phyloP scores from a whole-genome alignment of 2,329 filamentous ascomycete genomes.

The Parastagonospora nodorum region DNA sequence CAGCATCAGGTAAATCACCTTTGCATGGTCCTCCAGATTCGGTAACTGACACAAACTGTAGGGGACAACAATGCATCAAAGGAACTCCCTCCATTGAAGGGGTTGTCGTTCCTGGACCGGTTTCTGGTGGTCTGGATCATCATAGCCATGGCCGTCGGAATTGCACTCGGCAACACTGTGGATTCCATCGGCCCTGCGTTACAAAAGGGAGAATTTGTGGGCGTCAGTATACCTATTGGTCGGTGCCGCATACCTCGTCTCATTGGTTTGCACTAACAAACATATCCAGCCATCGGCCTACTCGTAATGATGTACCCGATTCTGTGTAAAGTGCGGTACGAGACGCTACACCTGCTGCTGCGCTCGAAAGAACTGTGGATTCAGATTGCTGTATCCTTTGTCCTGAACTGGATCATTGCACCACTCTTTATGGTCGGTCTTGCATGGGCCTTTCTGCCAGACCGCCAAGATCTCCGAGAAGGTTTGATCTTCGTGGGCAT shows the following conservation, averaged over 20 bases:
- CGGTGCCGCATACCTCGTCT: slow-evolving; percentile 22
- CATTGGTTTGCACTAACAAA: background rate
- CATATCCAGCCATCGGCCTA: slow-evolving; percentile 69
- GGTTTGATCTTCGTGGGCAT: slow-evolving; percentile 83
- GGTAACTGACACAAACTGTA: slow-evolving; percentile 3
- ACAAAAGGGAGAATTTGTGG: slow-evolving; percentile 73
- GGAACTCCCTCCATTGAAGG: slow-evolving; percentile 40
- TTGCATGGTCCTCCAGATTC: slow-evolving; percentile 1
- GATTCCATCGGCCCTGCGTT: slow-evolving; percentile 64
- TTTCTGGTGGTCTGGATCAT: slow-evolving; percentile 68
- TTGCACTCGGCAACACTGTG: slow-evolving; percentile 78
- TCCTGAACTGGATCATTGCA: slow-evolving; percentile 83
- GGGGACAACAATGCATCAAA: background rate
- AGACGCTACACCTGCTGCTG: slow-evolving; percentile 72
- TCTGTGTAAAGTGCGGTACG: slow-evolving; percentile 82
- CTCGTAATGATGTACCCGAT: slow-evolving; percentile 96
- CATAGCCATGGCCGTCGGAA: slow-evolving; percentile 76
- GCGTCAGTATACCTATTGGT: slow-evolving; percentile 71
- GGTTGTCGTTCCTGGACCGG: slow-evolving; percentile 51
- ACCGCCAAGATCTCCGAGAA: slow-evolving; percentile 55
- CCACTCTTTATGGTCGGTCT: slow-evolving; percentile 80
- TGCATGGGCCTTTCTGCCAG: slow-evolving; percentile 62
- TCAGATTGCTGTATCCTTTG: slow-evolving; percentile 76
- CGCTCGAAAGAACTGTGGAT: slow-evolving; percentile 69
- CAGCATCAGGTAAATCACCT: background rate